These are phyloP conservation scores for Fraxinus greggii DNA, from an alignment of 305 asterid species.

Conservation along the genomic window DNA sequence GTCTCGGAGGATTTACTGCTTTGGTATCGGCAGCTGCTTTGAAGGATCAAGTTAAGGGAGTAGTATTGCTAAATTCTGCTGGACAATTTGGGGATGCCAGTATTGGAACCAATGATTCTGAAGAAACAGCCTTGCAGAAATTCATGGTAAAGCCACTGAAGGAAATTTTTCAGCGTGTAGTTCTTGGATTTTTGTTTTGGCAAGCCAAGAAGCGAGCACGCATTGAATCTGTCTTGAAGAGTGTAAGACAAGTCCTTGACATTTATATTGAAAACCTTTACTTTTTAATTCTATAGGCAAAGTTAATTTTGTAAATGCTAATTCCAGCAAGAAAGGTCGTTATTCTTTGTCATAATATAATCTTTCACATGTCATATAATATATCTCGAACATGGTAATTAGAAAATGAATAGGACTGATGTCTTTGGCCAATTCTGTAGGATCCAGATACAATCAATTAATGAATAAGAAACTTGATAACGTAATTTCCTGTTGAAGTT, in stretches of 20 bases:
- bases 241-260: conserved; percentile 46
- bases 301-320: not conserved
- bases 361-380: not conserved
- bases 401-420: not conserved
- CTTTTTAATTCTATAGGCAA: not conserved
- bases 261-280: not conserved
- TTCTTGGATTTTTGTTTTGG: conserved; percentile 85
- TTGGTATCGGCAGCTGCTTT: conserved; percentile 73
- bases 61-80: conserved; percentile 70
- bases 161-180: conserved; percentile 69
- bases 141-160: conserved; percentile 66
- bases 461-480: not conserved
- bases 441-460: not conserved
- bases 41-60: conserved; percentile 69
- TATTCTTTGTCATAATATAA: not conserved
- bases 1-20: conserved; percentile 97
- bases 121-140: conserved; percentile 59
- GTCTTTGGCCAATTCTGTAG: not conserved
- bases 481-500: not conserved
- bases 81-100: conserved; percentile 80
- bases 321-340: not conserved
- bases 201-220: conserved; percentile 96
- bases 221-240: conserved; percentile 75
- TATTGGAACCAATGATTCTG: conserved; percentile 37
- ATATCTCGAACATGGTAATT: not conserved